Evolutionary conservation across 148 eudicot genomes (phyloP), one percentile per base, ranked within the genome.

Genomic region (Fallopia convolvulus): DNA sequence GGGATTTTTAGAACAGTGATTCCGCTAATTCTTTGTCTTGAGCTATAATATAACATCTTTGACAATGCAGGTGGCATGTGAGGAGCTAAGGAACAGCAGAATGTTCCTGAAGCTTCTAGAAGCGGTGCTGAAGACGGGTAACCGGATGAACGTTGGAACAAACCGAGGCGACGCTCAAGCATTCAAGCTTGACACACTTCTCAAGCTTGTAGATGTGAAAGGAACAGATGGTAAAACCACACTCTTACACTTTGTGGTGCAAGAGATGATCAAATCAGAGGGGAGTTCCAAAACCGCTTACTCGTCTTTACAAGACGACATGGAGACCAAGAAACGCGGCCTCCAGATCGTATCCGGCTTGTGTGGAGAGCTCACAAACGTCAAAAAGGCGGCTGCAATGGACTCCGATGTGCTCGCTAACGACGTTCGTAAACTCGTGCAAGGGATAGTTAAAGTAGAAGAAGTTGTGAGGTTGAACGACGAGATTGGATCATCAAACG

Each of bases 121-220:
- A 81, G 92, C 99, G 2, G 94, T 95, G 41, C 88, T 95, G 11
- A 91, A 89, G 78, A 87, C 99, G 6, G 97, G 99, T 36, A 94
- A 94, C 84, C 91, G 97, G 20, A 92, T 92, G 97, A 95, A 95
- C 70, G 84, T 87, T 0, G 99, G 99, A 40, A 95, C 97, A 14
- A 88, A 88, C 77, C 90, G 97, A 10, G 99, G 99, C 0, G 94
- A 92, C 76, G 97, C 98, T 21, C 88, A 80, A 17, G 97, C 98
- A 68, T 90, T 94, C 84, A 94, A 94, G 88, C 97, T 95, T 50
- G 99, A 92, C 77, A 90, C 97, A 0, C 94, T 95, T 46, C 92
- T 95, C 30, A 92, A 95, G 81, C 97, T 95, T 26, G 89, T 85
- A 1, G 97, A 92, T 53, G 76, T 92, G 26, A 95, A 95, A 79